Base-by-base conservation (phyloP, 805 yeast species). In the Candida wancherniae region DNA sequence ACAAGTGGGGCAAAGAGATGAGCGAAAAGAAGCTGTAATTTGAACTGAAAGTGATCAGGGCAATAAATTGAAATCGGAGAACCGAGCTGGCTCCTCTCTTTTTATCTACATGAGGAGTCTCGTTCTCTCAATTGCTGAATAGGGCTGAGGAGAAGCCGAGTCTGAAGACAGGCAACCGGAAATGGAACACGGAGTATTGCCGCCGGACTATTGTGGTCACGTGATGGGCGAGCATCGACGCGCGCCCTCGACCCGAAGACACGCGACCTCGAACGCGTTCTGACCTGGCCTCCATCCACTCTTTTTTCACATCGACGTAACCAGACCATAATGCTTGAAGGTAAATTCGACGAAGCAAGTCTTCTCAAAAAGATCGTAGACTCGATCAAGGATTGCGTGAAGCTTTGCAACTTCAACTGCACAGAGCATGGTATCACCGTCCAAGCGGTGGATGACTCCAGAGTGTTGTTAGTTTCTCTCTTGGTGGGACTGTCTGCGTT, bases 391-490 rank as follows among this genome's bases (percentile, higher is more conserved):
- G 98, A 92, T 55, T 81, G 94, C 53, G 96, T 92, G 41, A 85
- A 84, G 51, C 73, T 88, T 49, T 92, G 97, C 69, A 92, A 92
- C 72, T 85, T 92, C 71, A 92, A 87, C 68, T 92, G 97, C 67
- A 77, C 94, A n/a, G 92, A 84, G 58, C 75, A 78, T 41, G 98
- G 98, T 46, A 81, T 92, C 51, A 82, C 94, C 8, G 90, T 94
- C 14, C 97, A 92, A 69, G 97, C 98, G 16, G 92, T 92, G 47
- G 98, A 92, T 63, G 94, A 87, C 57, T 87, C 98, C 16, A 85
- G 97, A 71, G 96, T 92, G 37, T 74, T 88, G 42, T 73, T 92
- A 44, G 95, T 90, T 23, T 83, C 95, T 13, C 69, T 92, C 42
- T 75, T 84, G 48, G 81, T 92, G 45, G 95, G 94, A 37, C 77